Evolutionary conservation across 768 basidiomycete species (phyloP), one percentile per base, ranked within the genome.

Genomic region (Amanita jacksonii): DNA sequence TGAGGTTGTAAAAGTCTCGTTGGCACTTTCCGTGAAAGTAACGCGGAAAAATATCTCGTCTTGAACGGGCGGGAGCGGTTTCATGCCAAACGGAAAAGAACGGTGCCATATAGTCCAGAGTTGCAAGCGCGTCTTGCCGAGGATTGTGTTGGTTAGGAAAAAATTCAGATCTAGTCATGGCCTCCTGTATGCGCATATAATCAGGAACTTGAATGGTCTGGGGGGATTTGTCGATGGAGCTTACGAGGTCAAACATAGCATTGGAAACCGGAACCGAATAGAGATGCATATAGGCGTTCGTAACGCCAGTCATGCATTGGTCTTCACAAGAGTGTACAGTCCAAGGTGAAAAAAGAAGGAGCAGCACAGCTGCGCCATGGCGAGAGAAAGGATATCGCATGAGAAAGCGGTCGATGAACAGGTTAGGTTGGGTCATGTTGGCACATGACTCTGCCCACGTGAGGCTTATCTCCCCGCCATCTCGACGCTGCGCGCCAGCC

Each of bases 11-110:
- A 10, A 30, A 16, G 22, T 53, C 52, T 18, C 65, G 51, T 55
- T 73, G 72, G 53, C 85, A 86, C 60, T 83, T 87, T 45, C 85
- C 85, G 50, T 87, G 85, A 57, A 88, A 88, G 61, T 64, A 74
- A n/a, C 61, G 55, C 4, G 77, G 76, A 50, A 87, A 87, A 47
- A 87, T 78, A n/a, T 69, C 74, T 32, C 57, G 62, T 52, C 73
- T 62, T 56, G 81, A 65, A 4, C 57, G 54, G 16, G 60, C 41
- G 53, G 72, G 76, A 12, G 73, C 65, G 4, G 57, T 49, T 41
- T 65, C 58, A 37, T 65, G 46, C 62, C 74, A 86, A 2, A 67
- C 66, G 12, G 59, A 48, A 23, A 70, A 40, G 30, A 84, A 53
- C 3, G 79, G 76, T 3, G 57, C 41, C 30, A 83, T 60, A 51